These are phyloP conservation scores for Rachicladosporium sp. DNA, from an alignment of 2,329 filamentous ascomycete genomes.

Conservation along the genomic window DNA sequence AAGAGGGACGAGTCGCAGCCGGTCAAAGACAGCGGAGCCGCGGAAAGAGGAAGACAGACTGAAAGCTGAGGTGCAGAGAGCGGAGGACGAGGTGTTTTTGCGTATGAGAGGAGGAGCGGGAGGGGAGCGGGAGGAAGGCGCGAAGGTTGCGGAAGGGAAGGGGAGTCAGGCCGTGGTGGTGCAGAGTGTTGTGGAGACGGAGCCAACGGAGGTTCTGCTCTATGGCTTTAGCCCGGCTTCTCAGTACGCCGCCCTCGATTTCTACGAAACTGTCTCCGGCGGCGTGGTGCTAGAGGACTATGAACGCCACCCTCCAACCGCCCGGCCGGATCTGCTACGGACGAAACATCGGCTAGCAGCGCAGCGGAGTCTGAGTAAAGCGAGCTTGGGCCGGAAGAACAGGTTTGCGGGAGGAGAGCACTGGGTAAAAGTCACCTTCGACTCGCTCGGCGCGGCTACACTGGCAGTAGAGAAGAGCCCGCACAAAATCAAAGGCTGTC, in stretches of 20 bases:
- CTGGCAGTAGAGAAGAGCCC: conserved; percentile 35
- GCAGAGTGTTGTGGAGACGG: conserved; percentile 17
- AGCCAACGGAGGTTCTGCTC: conserved; percentile 68
- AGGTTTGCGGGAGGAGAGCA: conserved; percentile 71
- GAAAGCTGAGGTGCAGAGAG: conserved; percentile 30
- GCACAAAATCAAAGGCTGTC: conserved; percentile 34
- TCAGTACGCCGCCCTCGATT: conserved; percentile 75
- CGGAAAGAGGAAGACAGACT: conserved; percentile 45
- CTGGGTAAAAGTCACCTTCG: conserved; percentile 60
- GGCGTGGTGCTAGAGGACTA: conserved; percentile 90
- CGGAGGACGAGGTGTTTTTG: conserved; percentile 37
- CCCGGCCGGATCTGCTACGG: conserved; percentile 55
- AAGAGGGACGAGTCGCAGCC: conserved; percentile 33
- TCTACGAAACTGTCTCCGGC: conserved; percentile 70
- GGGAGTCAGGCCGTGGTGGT: conserved; percentile 18
- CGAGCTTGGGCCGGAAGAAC: conserved; percentile 69
- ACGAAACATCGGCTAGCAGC: conserved; percentile 60
- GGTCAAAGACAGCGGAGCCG: conserved; percentile 43
- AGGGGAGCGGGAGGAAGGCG: conserved; percentile 11
- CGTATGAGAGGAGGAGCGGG: conserved; percentile 13
- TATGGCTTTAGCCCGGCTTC: conserved; percentile 62
- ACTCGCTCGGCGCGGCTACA: conserved; percentile 36
- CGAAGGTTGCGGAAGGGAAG: conserved; percentile 12
- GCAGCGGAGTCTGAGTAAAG: conserved; percentile 53
- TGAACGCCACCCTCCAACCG: conserved; percentile 65